A percentile compares a stretch with the other conserved stretches of the same genome.
phyloP scores from a whole-genome alignment of 129 eudicot species.

The Solidago caesia region DNA sequence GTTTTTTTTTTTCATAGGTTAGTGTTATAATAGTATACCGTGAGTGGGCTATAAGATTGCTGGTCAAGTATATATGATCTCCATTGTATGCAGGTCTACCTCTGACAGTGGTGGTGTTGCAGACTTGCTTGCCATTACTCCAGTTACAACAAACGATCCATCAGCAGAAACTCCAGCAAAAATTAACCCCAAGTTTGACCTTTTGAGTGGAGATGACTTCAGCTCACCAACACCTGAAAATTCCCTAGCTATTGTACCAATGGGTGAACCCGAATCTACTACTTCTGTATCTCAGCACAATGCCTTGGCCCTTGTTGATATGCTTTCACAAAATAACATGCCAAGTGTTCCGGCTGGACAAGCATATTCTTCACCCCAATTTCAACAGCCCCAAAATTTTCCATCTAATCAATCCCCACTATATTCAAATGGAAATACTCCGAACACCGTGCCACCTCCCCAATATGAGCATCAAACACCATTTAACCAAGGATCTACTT shows the following conservation, averaged over 20 bases:
- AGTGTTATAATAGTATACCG: background rate
- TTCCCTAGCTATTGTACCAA: constrained; percentile 73
- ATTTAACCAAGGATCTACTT: constrained; percentile 44
- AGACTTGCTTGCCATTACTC: constrained; percentile 49
- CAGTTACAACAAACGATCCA: constrained; percentile 38
- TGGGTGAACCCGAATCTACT: constrained; percentile 53
- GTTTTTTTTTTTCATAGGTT: background rate
- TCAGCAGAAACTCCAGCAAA: constrained; percentile 41
- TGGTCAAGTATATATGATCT: background rate
- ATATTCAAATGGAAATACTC: constrained; percentile 50
- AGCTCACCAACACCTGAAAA: constrained; percentile 54
- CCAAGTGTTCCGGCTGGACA: constrained; percentile 45
- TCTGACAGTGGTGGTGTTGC: constrained; percentile 36
- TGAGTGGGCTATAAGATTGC: constrained; percentile 12
- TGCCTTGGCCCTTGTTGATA: constrained; percentile 80
- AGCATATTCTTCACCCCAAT: constrained; percentile 45
- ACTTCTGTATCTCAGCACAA: constrained; percentile 50
- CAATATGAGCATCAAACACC: constrained; percentile 49
- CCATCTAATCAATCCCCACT: constrained; percentile 30
- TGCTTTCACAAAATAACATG: constrained; percentile 50
- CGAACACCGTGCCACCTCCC: constrained; percentile 33
- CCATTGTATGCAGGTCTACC: constrained; percentile 48
- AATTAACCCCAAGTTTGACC: constrained; percentile 61
- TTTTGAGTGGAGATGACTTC: constrained; percentile 83
- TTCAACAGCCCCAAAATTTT: constrained; percentile 49